Base-by-base conservation (phyloP, 202 grass and related monocot species). In the Carex arenaria region DNA sequence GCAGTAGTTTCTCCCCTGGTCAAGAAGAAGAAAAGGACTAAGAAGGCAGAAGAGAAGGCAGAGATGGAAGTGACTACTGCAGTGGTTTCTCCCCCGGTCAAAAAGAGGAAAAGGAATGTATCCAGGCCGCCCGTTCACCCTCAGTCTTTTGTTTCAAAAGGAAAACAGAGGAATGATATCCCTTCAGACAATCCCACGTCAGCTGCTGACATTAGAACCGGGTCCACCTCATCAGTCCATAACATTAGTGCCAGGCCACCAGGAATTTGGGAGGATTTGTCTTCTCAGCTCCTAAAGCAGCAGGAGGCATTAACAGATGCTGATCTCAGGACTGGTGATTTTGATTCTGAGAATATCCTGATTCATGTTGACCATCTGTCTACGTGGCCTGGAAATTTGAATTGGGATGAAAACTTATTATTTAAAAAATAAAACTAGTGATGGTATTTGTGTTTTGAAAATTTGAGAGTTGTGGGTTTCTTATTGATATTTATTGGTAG, bases 361-460 rank as follows among this genome's bases (percentile, higher is more conserved):
- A 82, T 82, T 67, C 45, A 53, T 23, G 22, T 68, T 12, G 9
- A 69, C 2, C 63, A 82, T 23, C 14, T 68, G 14, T 26, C 63
- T 42, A 43, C 68, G 1, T 82, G 80, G 80, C 22, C 80, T 26
- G 63, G 53, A 26, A 82, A 68, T 68, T 82, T 82, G 40, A 64
- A 45, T 45, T 45, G 42, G 42, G 42, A 45, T 8, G 8, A 10
- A 8, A 45, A 45, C 26, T 67, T 62, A 31, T 82, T 82, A 62
- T 65, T 67, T 52, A n/a, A 67, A 54, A 40, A 10, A 34, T 68
- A 14, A 53, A 52, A 66, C 7, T 14, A 19, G 30, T 36, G 15
- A 19, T 57, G 10, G 4, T 51, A 75, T 26, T 43, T 63, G 18
- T 80, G 20, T 38, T 67, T 14, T 69, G 17, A 23, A 47, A 47